A percentile compares a stretch with the other conserved stretches of the same genome.
phyloP scores from a whole-genome alignment of 257 asterid species.

The Avicennia marina region DNA sequence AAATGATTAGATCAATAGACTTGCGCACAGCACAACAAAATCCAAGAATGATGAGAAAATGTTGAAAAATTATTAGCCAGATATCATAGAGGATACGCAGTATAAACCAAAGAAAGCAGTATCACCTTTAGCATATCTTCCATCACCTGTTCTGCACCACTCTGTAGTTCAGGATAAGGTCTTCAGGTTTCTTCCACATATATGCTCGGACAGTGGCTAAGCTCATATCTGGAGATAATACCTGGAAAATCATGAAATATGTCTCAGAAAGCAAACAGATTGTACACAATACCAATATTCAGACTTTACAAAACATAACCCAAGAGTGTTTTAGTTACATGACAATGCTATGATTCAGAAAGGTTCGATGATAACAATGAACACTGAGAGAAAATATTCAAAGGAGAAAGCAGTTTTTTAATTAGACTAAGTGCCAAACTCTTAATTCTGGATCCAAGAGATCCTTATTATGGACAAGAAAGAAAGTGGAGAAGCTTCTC shows the following conservation, averaged over 20 bases:
- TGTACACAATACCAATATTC: not conserved
- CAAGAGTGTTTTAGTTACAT: too few relatives aligned
- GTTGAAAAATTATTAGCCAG: too few relatives aligned
- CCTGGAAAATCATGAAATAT: slow-evolving; percentile 39
- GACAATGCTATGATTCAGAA: too few relatives aligned
- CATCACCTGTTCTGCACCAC: slow-evolving; percentile 56
- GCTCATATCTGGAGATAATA: slow-evolving; percentile 93
- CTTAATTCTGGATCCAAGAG: too few relatives aligned
- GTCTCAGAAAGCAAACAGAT: not conserved
- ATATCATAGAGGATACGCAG: too few relatives aligned
- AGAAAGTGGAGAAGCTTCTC: too few relatives aligned
- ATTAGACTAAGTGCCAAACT: too few relatives aligned
- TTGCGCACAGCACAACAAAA: not conserved
- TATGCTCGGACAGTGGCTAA: slow-evolving; percentile 93
- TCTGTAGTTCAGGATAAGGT: slow-evolving; percentile 80
- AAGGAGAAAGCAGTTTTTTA: too few relatives aligned
- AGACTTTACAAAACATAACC: too few relatives aligned
- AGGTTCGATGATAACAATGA: too few relatives aligned
- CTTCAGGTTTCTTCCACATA: slow-evolving; percentile 98
- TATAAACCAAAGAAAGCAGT: slow-evolving; percentile 14
- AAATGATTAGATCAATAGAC: not conserved
- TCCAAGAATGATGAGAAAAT: not conserved
- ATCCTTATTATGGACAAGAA: too few relatives aligned
- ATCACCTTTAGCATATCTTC: slow-evolving; percentile 23
- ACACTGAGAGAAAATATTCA: too few relatives aligned